phyloP scores from a whole-genome alignment of 148 eudicot species.

The Diospyros kaki region DNA sequence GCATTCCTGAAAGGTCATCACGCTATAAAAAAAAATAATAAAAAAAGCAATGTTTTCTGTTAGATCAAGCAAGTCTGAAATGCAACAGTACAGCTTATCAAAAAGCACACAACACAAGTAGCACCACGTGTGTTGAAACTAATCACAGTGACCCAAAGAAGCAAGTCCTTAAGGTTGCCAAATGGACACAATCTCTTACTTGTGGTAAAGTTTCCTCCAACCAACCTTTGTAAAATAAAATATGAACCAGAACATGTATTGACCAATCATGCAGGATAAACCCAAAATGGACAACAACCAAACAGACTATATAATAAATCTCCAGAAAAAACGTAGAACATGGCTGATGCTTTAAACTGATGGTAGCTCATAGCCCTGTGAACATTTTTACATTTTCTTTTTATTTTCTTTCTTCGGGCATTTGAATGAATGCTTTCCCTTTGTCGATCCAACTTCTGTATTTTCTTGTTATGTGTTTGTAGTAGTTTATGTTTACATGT shows the following conservation, averaged over 20 bases:
- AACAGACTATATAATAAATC: background rate
- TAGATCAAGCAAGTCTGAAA: constrained; percentile 13
- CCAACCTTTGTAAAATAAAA: background rate
- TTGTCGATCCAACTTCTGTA: background rate
- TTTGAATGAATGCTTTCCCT: background rate
- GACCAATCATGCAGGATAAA: background rate
- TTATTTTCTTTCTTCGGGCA: background rate
- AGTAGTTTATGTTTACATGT: background rate
- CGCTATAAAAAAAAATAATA: constrained; percentile 48
- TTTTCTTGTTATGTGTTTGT: background rate
- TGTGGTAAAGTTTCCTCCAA: background rate
- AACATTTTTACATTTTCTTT: no score
- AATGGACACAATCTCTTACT: background rate
- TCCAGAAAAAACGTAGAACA: background rate
- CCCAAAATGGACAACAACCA: background rate
- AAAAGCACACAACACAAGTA: constrained; percentile 6
- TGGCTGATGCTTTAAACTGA: background rate
- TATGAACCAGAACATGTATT: background rate
- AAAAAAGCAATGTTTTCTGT: constrained; percentile 19
- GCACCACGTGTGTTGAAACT: background rate
- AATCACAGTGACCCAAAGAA: background rate
- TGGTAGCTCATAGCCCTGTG: background rate
- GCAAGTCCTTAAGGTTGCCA: background rate
- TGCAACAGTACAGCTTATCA: background rate
- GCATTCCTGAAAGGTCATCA: constrained; percentile 98